A percentile compares a stretch with the other conserved stretches of the same genome.
phyloP scores from a whole-genome alignment of 1,284 basidiomycete genomes.

The Sphagnurus paluster region DNA sequence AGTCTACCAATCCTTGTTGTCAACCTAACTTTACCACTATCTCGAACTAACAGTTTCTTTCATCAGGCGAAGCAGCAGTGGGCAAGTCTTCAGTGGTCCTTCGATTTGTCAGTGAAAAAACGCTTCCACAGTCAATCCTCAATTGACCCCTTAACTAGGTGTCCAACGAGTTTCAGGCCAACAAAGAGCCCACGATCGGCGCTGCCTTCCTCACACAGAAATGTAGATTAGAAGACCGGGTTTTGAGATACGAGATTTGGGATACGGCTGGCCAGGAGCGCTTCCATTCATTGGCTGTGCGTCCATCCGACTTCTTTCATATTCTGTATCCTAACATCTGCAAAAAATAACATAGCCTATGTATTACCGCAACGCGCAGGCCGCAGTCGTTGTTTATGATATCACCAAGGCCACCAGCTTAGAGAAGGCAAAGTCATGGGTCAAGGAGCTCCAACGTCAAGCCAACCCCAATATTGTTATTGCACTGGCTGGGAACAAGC shows the following conservation, averaged over 20 bases:
- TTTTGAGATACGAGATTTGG: constrained; percentile 96
- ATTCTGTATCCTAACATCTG: constrained; percentile 13
- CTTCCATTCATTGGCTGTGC: constrained; percentile 87
- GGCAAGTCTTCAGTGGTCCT: constrained; percentile 99
- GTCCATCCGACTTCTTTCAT: constrained; percentile 26
- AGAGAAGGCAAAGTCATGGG: constrained; percentile 99
- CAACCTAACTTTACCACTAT: constrained; percentile 8
- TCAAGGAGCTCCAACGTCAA: constrained; percentile 98
- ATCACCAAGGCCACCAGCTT: constrained; percentile 92
- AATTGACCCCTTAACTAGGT: constrained; percentile 47
- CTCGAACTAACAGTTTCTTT: background rate
- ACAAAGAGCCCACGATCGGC: constrained; percentile 98
- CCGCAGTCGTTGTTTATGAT: constrained; percentile 98
- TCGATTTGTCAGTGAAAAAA: constrained; percentile 79
- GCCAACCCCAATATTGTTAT: constrained; percentile 99
- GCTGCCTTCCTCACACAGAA: constrained; percentile 93
- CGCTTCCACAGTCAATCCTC: constrained; percentile 9
- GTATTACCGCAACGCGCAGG: constrained; percentile 99
- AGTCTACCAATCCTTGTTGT: constrained; percentile 1
- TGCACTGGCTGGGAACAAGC: constrained; percentile 93
- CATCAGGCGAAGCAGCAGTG: constrained; percentile 93
- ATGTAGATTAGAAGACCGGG: constrained; percentile 88
- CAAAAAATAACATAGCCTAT: constrained; percentile 77
- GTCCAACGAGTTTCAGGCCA: constrained; percentile 92
- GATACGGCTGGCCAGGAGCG: constrained; percentile 95